phyloP scores from a whole-genome alignment of 78 protist species.

The Dictyostelium citrinum region DNA sequence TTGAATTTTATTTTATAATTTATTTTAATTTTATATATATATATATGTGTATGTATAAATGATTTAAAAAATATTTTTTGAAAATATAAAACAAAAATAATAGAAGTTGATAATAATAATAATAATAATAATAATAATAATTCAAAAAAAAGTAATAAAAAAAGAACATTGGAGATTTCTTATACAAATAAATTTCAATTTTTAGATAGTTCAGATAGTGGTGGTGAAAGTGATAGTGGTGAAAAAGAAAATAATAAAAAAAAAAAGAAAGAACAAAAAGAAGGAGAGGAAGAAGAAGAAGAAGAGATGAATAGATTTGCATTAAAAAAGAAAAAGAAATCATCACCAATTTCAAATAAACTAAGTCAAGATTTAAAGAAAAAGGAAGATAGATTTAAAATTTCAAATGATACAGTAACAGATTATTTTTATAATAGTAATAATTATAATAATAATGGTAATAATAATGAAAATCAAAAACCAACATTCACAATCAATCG shows the following conservation, averaged over 20 bases:
- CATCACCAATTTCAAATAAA: background rate
- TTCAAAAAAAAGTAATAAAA: background rate
- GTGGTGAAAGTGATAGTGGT: background rate
- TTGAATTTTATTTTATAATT: background rate
- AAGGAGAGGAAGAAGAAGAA: too few species aligned
- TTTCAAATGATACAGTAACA: background rate
- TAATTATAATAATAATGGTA: background rate
- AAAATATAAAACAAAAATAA: background rate
- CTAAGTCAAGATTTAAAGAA: background rate
- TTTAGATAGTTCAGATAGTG: background rate
- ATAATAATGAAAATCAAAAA: background rate
- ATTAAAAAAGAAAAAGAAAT: background rate
- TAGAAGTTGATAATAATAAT: background rate
- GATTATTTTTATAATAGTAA: too few species aligned
- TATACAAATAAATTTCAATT: conserved; percentile 8
- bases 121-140: background rate
- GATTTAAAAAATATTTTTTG: background rate
- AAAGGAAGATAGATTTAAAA: background rate
- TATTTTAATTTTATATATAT: background rate
- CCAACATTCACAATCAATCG: background rate
- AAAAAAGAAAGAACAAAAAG: too few species aligned
- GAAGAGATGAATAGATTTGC: background rate
- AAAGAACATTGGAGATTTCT: background rate
- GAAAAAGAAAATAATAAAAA: background rate
- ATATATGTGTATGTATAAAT: too few species aligned